A percentile compares a stretch with the other conserved stretches of the same genome.
Conservation (phyloP, 2,329 filamentous ascomycete species). For the Microsporum ferrugineum region DNA sequence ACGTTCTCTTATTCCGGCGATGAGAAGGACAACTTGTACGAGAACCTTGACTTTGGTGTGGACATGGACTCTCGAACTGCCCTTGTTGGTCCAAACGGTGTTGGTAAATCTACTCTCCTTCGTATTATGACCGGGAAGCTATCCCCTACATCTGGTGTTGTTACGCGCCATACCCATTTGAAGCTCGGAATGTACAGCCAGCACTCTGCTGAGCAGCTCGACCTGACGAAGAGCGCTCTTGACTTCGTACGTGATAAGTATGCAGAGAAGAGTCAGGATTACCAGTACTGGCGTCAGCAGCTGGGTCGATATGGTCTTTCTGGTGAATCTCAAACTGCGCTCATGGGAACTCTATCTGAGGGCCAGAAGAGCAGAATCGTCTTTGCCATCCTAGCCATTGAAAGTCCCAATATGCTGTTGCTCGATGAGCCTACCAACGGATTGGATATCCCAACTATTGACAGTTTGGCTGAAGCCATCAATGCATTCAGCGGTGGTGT, state of each 20-base stretch:
- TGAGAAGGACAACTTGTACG: slow-evolving; percentile 81
- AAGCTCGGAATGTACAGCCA: slow-evolving; percentile 98
- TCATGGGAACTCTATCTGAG: slow-evolving; percentile 96
- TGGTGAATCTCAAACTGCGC: slow-evolving; percentile 85
- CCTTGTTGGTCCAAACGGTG: slow-evolving; percentile 98
- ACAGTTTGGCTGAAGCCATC: slow-evolving; percentile 93
- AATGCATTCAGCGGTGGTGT: slow-evolving; percentile 94
- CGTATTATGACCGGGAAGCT: slow-evolving; percentile 99
- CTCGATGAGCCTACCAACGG: slow-evolving; percentile 99
- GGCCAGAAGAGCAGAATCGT: slow-evolving; percentile 98
- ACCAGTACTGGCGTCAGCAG: slow-evolving; percentile 99
- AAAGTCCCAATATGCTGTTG: slow-evolving; percentile 92
- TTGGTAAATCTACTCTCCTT: slow-evolving; percentile 99
- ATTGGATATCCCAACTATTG: slow-evolving; percentile 96
- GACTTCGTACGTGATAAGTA: slow-evolving; percentile 98
- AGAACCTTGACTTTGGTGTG: slow-evolving; percentile 93
- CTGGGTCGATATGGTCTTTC: slow-evolving; percentile 87
- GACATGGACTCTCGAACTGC: slow-evolving; percentile 99
- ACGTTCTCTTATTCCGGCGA: slow-evolving; percentile 97
- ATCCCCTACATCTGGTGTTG: slow-evolving; percentile 66
- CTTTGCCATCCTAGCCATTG: slow-evolving; percentile 90
- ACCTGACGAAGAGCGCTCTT: slow-evolving; percentile 91
- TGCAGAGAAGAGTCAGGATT: slow-evolving; percentile 76
- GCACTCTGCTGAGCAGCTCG: slow-evolving; percentile 96
- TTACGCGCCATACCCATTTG: slow-evolving; percentile 91